Conservation (phyloP, 148 eudicot species). For the Camellia lanceoleosa region DNA sequence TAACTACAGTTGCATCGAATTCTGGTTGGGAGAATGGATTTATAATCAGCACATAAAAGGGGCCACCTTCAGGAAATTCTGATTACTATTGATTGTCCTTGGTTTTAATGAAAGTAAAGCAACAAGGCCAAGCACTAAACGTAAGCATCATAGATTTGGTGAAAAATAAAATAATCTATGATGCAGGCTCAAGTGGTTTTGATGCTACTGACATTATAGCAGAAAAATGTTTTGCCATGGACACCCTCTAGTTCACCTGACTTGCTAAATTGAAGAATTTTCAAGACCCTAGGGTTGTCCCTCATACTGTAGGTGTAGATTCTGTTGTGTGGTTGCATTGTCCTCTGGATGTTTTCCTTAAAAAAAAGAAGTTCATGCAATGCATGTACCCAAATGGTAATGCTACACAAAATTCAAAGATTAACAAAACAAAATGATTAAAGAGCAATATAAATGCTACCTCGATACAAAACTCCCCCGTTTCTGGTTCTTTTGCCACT, state of each 20-base stretch:
- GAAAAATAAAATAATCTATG: too few relatives aligned
- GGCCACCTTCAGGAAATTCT: neutral
- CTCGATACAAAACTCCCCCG: constrained; percentile 99
- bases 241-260: neutral
- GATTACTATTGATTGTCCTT: neutral
- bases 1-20: neutral
- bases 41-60: neutral
- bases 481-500: constrained; percentile 99
- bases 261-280: too few relatives aligned
- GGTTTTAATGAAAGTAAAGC: too few relatives aligned
- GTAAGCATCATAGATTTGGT: neutral
- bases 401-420: neutral
- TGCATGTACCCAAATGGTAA: neutral
- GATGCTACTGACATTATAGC: neutral
- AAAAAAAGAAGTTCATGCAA: neutral
- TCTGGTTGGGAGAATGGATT: neutral
- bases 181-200: neutral
- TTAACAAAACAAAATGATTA: neutral
- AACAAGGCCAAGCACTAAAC: neutral
- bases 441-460: constrained; percentile 29
- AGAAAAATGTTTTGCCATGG: neutral
- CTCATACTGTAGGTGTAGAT: too few relatives aligned
- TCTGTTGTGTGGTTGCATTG: too few relatives aligned
- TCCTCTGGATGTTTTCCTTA: too few relatives aligned
- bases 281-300: too few relatives aligned